These are phyloP conservation scores for Calonectria crousiana DNA, from an alignment of 2,329 filamentous ascomycete species.

Conservation along the genomic window DNA sequence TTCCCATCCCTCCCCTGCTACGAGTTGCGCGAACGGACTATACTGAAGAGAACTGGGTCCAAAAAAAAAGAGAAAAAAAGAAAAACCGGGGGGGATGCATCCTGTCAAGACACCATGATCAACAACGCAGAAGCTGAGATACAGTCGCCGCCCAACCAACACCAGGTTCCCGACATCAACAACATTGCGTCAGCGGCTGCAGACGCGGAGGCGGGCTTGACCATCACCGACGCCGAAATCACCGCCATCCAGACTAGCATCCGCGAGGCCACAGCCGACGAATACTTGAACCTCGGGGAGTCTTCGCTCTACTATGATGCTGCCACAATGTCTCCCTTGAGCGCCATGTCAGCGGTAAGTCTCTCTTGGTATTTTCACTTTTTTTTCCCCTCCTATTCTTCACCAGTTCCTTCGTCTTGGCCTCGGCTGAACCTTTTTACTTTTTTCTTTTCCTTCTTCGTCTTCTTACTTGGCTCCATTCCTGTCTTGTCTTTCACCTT, in stretches of 20 bases:
- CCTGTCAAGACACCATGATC: constrained; percentile 10
- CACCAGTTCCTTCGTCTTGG: not conserved
- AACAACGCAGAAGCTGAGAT: not conserved
- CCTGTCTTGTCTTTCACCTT: not conserved
- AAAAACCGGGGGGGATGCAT: not conserved
- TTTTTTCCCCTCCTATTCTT: not conserved
- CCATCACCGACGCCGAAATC: constrained; percentile 44
- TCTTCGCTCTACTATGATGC: constrained; percentile 69
- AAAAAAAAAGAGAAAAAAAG: not conserved
- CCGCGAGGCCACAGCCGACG: constrained; percentile 34
- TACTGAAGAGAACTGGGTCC: not conserved
- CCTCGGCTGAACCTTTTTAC: not conserved
- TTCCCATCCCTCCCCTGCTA: not conserved
- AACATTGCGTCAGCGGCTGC: not conserved
- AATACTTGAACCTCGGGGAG: constrained; percentile 45
- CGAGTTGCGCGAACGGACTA: not conserved
- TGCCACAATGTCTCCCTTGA: constrained; percentile 68
- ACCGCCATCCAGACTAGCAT: constrained; percentile 39
- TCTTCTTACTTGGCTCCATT: not conserved
- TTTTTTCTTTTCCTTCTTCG: not conserved
- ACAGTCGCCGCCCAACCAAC: not conserved
- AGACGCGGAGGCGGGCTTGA: constrained; percentile 21
- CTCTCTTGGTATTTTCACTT: not conserved
- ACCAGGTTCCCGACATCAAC: not conserved
- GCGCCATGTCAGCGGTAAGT: constrained; percentile 66